A percentile compares a stretch with the other conserved stretches of the same genome.
Evolutionary conservation across 768 basidiomycete species (phyloP).

Genomic region (Crepidotus variabilis): DNA sequence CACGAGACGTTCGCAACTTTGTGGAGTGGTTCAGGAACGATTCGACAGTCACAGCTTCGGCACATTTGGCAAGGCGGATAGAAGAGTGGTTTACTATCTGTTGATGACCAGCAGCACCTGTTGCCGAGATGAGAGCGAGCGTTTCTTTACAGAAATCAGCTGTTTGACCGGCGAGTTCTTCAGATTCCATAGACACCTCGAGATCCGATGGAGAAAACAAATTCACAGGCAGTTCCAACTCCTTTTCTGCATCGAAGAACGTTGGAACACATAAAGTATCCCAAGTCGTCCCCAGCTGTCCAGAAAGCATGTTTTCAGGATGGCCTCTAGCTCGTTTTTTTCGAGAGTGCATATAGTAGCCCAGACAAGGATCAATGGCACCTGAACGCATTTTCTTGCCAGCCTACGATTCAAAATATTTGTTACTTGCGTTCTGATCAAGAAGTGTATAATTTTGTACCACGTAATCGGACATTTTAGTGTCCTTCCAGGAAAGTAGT

Average conservation of each 20-base stretch:
- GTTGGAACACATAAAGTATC: too few relatives aligned
- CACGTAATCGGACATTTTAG: background rate
- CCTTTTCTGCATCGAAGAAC: too few relatives aligned
- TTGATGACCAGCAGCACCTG: background rate
- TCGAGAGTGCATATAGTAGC: constrained; percentile 25
- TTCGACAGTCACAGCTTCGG: constrained; percentile 23
- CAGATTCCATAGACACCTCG: too few relatives aligned
- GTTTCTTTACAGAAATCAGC: too few relatives aligned
- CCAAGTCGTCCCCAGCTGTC: background rate
- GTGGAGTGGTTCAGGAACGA: constrained; percentile 22
- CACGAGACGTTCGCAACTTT: constrained; percentile 6
- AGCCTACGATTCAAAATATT: constrained; percentile 14
- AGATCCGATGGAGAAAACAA: too few relatives aligned
- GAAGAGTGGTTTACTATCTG: background rate
- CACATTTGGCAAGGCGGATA: background rate
- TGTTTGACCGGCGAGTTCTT: too few relatives aligned
- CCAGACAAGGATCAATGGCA: constrained; percentile 37
- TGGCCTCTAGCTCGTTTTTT: background rate
- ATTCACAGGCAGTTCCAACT: too few relatives aligned
- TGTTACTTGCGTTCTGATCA: constrained; percentile 7
- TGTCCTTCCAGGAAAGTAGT: background rate
- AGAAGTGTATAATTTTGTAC: constrained; percentile 17
- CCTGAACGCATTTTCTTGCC: constrained; percentile 25
- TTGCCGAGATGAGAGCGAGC: too few relatives aligned
- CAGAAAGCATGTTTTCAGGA: background rate